phyloP scores from a whole-genome alignment of 257 asterid genomes.

The Fraxinus quadrangulata region DNA sequence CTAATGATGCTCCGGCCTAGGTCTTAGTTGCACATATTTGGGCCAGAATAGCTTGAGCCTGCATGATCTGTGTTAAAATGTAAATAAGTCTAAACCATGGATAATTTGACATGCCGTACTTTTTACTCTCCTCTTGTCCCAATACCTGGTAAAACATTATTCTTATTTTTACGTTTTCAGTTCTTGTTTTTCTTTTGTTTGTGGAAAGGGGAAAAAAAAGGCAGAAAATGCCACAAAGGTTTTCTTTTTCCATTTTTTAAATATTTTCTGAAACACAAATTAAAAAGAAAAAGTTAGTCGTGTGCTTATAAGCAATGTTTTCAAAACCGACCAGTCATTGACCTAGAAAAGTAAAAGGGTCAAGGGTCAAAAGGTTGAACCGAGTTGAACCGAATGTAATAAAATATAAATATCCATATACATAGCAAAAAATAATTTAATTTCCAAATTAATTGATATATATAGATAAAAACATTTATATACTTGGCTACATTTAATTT shows the following conservation, averaged over 20 bases:
- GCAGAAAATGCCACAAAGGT: not conserved
- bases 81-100: not conserved
- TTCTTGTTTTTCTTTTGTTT: not conserved
- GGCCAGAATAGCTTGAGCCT: not conserved
- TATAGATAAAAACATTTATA: too few species aligned
- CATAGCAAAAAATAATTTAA: too few species aligned
- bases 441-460: too few species aligned
- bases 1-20: not conserved
- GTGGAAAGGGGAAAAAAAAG: not conserved
- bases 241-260: not conserved
- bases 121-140: not conserved
- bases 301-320: not conserved
- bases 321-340: too few species aligned
- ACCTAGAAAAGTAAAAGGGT: too few species aligned
- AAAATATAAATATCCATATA: too few species aligned
- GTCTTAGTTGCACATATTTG: not conserved
- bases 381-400: too few species aligned
- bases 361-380: too few species aligned
- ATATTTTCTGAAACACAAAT: too few species aligned
- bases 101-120: not conserved
- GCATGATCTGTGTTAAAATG: not conserved
- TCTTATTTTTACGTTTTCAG: not conserved
- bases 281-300: not conserved
- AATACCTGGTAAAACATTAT: not conserved
- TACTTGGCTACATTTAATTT: too few species aligned